Evolutionary conservation across 2,329 filamentous ascomycete species (phyloP).

Genomic region (Diaporthe sp.): DNA sequence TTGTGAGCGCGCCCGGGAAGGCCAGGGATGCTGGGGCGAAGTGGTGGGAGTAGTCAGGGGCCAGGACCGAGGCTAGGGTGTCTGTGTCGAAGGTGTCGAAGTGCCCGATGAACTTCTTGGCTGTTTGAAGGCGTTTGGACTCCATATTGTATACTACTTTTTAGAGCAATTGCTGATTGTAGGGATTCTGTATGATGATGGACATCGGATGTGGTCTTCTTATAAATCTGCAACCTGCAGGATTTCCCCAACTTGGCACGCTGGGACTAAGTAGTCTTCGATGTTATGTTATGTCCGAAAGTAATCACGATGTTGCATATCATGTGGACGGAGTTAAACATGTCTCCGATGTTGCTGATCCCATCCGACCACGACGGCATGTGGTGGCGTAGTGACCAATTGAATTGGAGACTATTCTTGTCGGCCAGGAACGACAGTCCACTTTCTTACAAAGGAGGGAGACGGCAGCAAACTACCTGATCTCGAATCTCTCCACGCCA

Average conservation of each 20-base stretch:
- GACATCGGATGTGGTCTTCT: too few relatives aligned
- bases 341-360: background rate
- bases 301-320: background rate
- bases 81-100: slow-evolving; percentile 21
- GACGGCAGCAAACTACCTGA: background rate
- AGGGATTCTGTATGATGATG: too few relatives aligned
- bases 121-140: slow-evolving; percentile 31
- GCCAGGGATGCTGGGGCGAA: slow-evolving; percentile 30
- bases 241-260: background rate
- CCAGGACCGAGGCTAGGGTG: slow-evolving; percentile 21
- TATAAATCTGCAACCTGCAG: too few relatives aligned
- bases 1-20: background rate
- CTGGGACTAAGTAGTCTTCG: background rate
- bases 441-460: background rate
- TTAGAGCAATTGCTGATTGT: too few relatives aligned
- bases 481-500: slow-evolving; percentile 34
- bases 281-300: background rate
- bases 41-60: slow-evolving; percentile 25
- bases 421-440: background rate
- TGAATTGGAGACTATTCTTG: background rate
- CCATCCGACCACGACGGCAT: background rate
- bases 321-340: background rate
- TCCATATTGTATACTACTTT: background rate
- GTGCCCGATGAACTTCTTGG: slow-evolving; percentile 27
- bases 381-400: background rate